These are phyloP conservation scores for Hanseniaspora clermontiae DNA, from an alignment of 805 yeast species.

Conservation along the genomic window DNA sequence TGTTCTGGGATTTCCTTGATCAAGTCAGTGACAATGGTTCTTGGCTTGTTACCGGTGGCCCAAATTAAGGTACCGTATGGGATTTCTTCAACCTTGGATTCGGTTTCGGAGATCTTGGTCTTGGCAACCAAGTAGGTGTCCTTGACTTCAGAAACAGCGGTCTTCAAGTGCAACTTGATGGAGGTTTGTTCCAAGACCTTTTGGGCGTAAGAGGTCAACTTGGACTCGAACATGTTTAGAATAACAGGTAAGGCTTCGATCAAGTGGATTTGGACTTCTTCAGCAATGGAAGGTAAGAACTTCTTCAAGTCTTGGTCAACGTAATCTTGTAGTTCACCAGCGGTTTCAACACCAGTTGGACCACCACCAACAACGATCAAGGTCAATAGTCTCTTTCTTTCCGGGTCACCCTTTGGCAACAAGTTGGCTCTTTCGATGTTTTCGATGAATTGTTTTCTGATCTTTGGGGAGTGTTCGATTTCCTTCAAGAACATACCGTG, in stretches of 20 bases:
- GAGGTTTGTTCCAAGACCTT: conserved; percentile 35
- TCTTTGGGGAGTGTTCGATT: conserved; percentile 70
- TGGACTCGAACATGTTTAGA: conserved; percentile 40
- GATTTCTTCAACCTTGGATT: conserved; percentile 41
- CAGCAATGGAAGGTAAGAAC: conserved; percentile 77
- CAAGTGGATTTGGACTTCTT: conserved; percentile 71
- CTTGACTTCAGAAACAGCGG: conserved; percentile 82
- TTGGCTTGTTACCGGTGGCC: conserved; percentile 93
- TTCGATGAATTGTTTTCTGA: conserved; percentile 71
- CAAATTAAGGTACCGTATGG: conserved; percentile 90
- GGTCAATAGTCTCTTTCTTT: conserved; percentile 72
- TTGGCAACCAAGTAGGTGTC: conserved; percentile 57
- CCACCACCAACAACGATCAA: conserved; percentile 95
- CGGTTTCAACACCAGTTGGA: conserved; percentile 95
- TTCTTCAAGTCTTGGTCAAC: conserved; percentile 78
- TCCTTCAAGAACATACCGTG: conserved; percentile 81
- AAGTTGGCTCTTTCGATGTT: conserved; percentile 80
- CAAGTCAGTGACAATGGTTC: conserved; percentile 57
- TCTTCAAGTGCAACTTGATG: conserved; percentile 66
- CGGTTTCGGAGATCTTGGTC: conserved; percentile 60
- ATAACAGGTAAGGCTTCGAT: conserved; percentile 89
- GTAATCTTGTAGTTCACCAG: conserved; percentile 92
- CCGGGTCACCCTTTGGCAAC: conserved; percentile 64
- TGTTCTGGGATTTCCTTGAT: conserved; percentile 65
- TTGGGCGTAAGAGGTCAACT: conserved; percentile 35